Evolutionary conservation across 345 rosid species (phyloP), one percentile per base, ranked within the genome.

Genomic region (Brassica carinata): DNA sequence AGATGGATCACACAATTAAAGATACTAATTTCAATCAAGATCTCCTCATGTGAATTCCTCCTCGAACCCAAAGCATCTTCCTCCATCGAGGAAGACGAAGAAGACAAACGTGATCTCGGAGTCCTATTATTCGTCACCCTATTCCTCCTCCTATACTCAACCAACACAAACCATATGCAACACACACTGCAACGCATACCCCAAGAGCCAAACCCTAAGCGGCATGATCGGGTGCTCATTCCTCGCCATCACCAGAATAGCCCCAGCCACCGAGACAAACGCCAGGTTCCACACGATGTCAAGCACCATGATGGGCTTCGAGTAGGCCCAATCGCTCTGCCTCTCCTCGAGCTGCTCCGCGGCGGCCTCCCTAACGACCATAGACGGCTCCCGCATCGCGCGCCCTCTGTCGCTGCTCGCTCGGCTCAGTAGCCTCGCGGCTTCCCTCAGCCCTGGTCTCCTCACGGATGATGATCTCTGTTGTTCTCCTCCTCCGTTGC

Each of bases 121-220:
- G 83, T 69, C 85, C 82, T 84, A 77, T 9, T 48, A 0, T 69
- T 64, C 77, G 76, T 86, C 81, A 87, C 79, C 81, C 90, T 81
- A 65, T 88, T 74, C 87, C 98, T 79, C 84, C 92, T 86, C 85
- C 87, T 79, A 83, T 89, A 95, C 90, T 91, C 98, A 66, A 85
- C 87, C 29, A 86, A 95, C 96, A 74, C 98, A 95, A 76, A 77
- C 85, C 94, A 93, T 89, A 82, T 93, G 98, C 86, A 95, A 43
- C 48, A 90, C 82, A 66, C 99, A 95, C 83, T 93, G 99, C 71
- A 88, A 11, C 5, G 89, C 96, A 61, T 95, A 93, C 8, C 99
- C 98, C 5, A 75, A 64, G 65, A 95, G 85, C 99, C 99, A 95
- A 48, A 88, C 81, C 88, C 94, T 89, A 36, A 95, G 85, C 26